These are phyloP conservation scores for Ogataea zsoltii DNA, from an alignment of 805 yeast genomes.

Conservation along the genomic window DNA sequence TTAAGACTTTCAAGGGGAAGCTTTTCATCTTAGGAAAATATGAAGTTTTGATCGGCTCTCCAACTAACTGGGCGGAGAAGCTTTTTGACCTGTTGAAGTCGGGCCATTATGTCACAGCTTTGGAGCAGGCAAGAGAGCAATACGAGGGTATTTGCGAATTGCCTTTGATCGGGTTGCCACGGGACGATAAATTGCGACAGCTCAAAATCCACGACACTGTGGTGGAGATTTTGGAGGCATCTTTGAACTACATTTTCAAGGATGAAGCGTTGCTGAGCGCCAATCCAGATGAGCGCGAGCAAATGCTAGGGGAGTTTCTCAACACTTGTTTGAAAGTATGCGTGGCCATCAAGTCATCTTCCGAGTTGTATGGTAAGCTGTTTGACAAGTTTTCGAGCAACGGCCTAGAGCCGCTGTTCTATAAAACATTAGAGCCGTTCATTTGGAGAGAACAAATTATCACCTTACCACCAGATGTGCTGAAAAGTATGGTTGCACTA, in stretches of 20 bases:
- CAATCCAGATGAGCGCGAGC: conserved; percentile 9
- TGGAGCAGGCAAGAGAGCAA: conserved; percentile 53
- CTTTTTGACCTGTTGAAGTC: conserved; percentile 48
- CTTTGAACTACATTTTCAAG: conserved; percentile 44
- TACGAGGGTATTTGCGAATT: conserved; percentile 52
- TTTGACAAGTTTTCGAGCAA: conserved; percentile 44
- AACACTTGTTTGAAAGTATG: conserved; percentile 42
- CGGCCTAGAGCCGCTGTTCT: conserved; percentile 42
- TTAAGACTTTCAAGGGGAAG: conserved; percentile 43
- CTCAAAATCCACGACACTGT: conserved; percentile 51
- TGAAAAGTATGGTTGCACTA: conserved; percentile 59
- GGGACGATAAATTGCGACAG: conserved; percentile 43
- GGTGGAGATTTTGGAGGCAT: conserved; percentile 56
- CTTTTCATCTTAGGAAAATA: conserved; percentile 54
- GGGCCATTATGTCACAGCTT: conserved; percentile 54
- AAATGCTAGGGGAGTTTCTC: conserved; percentile 34
- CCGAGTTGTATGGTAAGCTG: conserved; percentile 43
- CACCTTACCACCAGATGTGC: conserved; percentile 59
- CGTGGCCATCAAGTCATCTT: conserved; percentile 37
- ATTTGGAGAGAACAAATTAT: conserved; percentile 48
- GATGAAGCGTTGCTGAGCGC: conserved; percentile 17
- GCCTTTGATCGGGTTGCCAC: conserved; percentile 59
- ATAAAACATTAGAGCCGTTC: conserved; percentile 52
- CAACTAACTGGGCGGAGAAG: conserved; percentile 71
- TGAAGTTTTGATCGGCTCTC: conserved; percentile 56